Base-by-base conservation (phyloP, 495 filamentous ascomycete species). In the Daldinia decipiens region DNA sequence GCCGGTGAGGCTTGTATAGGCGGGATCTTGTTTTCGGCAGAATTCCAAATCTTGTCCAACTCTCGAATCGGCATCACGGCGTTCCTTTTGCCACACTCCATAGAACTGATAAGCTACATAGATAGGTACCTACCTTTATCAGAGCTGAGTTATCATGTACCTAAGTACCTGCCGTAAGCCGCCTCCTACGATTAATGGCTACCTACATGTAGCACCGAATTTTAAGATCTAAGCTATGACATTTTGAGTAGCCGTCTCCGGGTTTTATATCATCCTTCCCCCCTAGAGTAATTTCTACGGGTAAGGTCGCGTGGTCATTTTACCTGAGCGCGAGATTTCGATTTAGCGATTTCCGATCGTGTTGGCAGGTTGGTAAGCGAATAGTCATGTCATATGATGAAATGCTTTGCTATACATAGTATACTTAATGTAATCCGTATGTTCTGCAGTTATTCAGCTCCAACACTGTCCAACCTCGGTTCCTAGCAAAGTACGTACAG, bases 221-320 rank as follows among this genome's bases (percentile, higher is more conserved):
- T 51, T 45, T 43, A 58, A 38, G 27, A n/a, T 27, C 43, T 45
- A 29, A 36, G 50, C 64, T 72, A 72, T 17, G 51, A 59, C 64
- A 2, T 40, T 64, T 68, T 67, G 38, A 60, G 69, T 15, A 70
- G 31, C 59, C 13, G 15, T 71, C 64, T 72, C 69, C 69, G 69
- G 59, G 60, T 12, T 31, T 57, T 50, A 36, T 55, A 53, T 56
- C 21, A 27, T 59, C 19, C 21, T 34, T 57, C 31, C 36, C 36
- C 54, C 67, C 62, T 32, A 53, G 26, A 52, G 26, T 21, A 52
- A 29, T 52, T 31, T 52, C 13, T 29, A 29, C 26, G 21, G 26
- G 12, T 12, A 26, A 59, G 47, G 40, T 66, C 54, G 36, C 36
- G 36, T 31, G 43, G 24, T n/a, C 17, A 19, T n/a, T 36, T 36